Conservation (phyloP, 768 basidiomycete species). For the Suillus lakei region DNA sequence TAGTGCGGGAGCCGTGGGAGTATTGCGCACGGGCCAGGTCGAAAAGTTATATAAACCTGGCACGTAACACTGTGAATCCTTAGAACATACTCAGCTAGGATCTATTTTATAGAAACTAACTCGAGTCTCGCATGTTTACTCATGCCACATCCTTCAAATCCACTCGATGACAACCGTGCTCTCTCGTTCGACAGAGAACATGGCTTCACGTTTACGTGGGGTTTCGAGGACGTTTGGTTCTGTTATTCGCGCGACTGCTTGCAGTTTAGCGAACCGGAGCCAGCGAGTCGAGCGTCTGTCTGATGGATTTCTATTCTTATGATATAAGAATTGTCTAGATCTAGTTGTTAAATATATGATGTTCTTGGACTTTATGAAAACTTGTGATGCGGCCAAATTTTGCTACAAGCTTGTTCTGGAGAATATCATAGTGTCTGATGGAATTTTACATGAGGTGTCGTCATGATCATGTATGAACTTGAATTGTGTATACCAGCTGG, state of each 20-base stretch:
- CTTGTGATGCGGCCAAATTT: background rate
- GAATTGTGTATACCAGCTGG: too few species aligned
- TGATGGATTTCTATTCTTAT: slow-evolving; percentile 52
- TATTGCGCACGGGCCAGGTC: slow-evolving; percentile 39
- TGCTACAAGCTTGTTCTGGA: too few species aligned
- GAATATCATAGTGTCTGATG: too few species aligned
- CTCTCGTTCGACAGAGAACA: slow-evolving; percentile 75
- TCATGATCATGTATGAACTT: too few species aligned
- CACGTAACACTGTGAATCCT: slow-evolving; percentile 33
- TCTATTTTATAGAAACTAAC: slow-evolving; percentile 83
- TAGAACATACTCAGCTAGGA: slow-evolving; percentile 83
- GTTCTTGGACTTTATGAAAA: background rate
- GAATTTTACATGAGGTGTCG: too few species aligned
- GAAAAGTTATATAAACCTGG: slow-evolving; percentile 38
- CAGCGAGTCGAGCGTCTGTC: slow-evolving; percentile 67
- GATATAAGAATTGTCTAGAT: too few species aligned
- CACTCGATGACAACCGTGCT: slow-evolving; percentile 70
- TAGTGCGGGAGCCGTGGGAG: slow-evolving; percentile 8
- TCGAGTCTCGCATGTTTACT: slow-evolving; percentile 81
- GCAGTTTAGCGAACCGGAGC: slow-evolving; percentile 33
- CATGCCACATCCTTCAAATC: slow-evolving; percentile 75
- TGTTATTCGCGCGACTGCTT: slow-evolving; percentile 31
- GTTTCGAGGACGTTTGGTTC: slow-evolving; percentile 72
- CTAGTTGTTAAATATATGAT: background rate
- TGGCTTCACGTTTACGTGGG: slow-evolving; percentile 35